Base-by-base conservation (phyloP, 225 moss, liverwort and hornwort species). In the Straminergon stramineum region DNA sequence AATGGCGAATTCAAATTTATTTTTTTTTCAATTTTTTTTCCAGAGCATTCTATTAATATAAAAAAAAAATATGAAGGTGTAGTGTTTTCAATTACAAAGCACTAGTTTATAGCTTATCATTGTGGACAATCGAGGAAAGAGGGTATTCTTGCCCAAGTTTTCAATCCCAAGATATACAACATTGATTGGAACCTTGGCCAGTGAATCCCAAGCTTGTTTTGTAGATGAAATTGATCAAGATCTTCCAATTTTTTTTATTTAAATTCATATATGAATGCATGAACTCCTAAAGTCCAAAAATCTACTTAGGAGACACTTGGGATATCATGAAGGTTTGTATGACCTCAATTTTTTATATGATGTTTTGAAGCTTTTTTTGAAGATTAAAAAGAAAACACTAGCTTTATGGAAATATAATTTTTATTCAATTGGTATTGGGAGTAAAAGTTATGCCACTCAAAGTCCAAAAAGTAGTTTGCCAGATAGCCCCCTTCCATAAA, bases 41-140 rank as follows among this genome's bases (percentile, higher is more conserved):
- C 0, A 32, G 0, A 55, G 2, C 6, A 23, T 6, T 22, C 1
- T 52, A 1, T n/a, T n/a, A n/a, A n/a, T n/a, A n/a, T 31, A 51
- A 19, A 0, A 51, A 20, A 77, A 27, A 56, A 75, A 53, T 48
- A 48, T 14, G 3, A 77, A 35, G 14, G 14, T 9, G 5, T 35
- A 22, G 14, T 4, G 7, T 53, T 35, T 3, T 53, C 14, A 77
- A 77, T 77, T 1, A 52, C 2, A 15, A 78, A 16, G 4, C 79
- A 79, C 37, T 37, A 56, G 10, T 56, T 23, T 37, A 56, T 24
- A 80, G 8, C 8, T 58, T 39, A 27, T 39, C 12, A 58, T 58
- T 28, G 2, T 28, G 1, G 39, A 58, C 19, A 27, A 55, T 78
- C 0, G 2, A n/a, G 3, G 3, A 1, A 2, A 0, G 15, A 7